Evolutionary conservation across 805 yeast species (phyloP).

Genomic region (Ogataea kodamae): DNA sequence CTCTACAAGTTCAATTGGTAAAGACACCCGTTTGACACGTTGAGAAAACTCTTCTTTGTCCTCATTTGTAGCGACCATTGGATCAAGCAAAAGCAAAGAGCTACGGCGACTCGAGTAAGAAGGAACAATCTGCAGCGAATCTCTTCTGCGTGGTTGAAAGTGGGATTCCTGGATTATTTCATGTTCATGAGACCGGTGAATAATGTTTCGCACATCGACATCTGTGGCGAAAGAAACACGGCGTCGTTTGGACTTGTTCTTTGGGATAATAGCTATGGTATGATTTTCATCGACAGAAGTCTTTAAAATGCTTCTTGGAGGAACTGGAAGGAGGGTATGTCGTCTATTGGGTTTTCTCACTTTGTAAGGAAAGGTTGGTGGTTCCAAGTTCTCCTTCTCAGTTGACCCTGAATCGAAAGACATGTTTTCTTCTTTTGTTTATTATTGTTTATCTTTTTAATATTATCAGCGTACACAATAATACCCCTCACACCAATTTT

Average conservation of each 20-base stretch:
- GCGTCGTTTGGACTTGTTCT: conserved; percentile 34
- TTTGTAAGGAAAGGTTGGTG: conserved; percentile 9
- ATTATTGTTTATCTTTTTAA: conserved; percentile 5
- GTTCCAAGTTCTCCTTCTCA: conserved; percentile 15
- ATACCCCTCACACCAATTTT: conserved; percentile 9
- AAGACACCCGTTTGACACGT: conserved; percentile 9
- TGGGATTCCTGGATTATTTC: conserved; percentile 1
- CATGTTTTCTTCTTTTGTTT: conserved; percentile 5
- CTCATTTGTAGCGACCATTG: conserved; percentile 3
- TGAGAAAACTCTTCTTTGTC: conserved; percentile 17
- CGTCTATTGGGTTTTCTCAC: conserved; percentile 26
- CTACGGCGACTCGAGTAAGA: conserved; percentile 12
- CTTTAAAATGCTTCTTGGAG: conserved; percentile 40
- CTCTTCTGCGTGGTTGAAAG: conserved; percentile 28
- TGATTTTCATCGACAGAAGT: conserved; percentile 30
- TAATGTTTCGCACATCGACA: conserved; percentile 55
- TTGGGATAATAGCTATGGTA: conserved; percentile 38
- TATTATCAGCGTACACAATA: conserved; percentile 4
- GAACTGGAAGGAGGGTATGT: conserved; percentile 32
- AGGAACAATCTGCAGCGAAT: conserved; percentile 32
- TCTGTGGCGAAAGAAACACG: conserved; percentile 78
- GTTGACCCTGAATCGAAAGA: not conserved
- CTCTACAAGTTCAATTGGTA: conserved; percentile 13
- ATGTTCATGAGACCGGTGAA: conserved; percentile 37
- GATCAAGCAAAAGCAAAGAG: not conserved